phyloP scores from a whole-genome alignment of 2,329 filamentous ascomycete genomes.

The Zelopaecilomyces penicillatus region DNA sequence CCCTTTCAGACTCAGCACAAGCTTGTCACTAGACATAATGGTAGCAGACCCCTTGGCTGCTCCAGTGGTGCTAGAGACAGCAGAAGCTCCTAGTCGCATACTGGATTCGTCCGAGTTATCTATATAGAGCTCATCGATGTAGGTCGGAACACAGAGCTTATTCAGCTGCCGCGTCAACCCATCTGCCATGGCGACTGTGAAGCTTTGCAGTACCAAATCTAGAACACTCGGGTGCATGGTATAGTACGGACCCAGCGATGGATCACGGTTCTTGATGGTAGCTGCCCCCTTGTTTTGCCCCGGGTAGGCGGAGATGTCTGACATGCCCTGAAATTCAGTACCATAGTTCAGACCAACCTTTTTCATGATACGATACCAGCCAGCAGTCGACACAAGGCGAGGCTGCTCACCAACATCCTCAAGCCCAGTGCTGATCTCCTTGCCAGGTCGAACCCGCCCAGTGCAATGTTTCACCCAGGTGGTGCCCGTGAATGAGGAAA shows the following conservation, averaged over 20 bases:
- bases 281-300: background rate
- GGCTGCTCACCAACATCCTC: background rate
- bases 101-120: background rate
- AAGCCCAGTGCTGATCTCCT: background rate
- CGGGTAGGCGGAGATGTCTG: background rate
- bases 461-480: constrained; percentile 6
- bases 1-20: no score
- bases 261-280: background rate
- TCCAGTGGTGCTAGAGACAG: no score
- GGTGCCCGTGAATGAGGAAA: constrained; percentile 8
- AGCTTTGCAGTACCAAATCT: constrained; percentile 1
- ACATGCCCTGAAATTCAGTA: constrained; percentile 17
- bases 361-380: background rate
- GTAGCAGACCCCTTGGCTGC: no score
- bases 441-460: background rate
- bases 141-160: background rate
- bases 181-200: background rate
- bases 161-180: background rate
- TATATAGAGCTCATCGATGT: background rate
- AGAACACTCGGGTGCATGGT: constrained; percentile 1
- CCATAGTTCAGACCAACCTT: constrained; percentile 2
- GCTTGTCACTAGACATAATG: no score
- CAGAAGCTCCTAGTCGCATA: no score
- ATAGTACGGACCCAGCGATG: background rate
- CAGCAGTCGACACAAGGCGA: no score